phyloP scores from a whole-genome alignment of 257 asterid species.

The Gynochthodes officinalis region DNA sequence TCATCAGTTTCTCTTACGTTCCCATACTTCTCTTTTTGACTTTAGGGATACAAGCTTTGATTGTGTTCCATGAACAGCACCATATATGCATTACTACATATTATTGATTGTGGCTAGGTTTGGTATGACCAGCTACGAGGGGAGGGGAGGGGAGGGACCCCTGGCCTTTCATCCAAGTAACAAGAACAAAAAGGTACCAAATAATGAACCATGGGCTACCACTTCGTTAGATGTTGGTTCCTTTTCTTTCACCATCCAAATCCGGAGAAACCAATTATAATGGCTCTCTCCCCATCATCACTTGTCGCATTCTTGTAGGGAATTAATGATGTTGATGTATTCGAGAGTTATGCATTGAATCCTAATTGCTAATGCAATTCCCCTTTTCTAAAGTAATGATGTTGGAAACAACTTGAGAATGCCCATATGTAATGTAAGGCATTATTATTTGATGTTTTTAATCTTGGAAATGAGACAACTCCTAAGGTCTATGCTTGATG shows the following conservation, averaged over 20 bases:
- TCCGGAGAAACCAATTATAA: background rate
- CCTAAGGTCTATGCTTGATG: too few relatives aligned
- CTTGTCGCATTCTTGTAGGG: background rate
- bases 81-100: constrained; percentile 1
- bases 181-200: constrained; percentile 17
- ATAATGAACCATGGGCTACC: constrained; percentile 17
- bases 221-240: constrained; percentile 8
- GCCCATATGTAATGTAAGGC: background rate
- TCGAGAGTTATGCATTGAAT: constrained; percentile 22
- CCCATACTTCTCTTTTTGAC: constrained; percentile 21
- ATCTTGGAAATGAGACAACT: too few relatives aligned
- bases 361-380: constrained; percentile 18
- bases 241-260: constrained; percentile 5
- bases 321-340: constrained; percentile 17
- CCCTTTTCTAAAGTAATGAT: background rate
- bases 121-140: background rate
- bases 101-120: constrained; percentile 20
- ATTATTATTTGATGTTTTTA: too few relatives aligned
- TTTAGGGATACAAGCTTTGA: constrained; percentile 25
- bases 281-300: constrained; percentile 4
- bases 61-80: constrained; percentile 29
- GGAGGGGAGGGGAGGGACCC: constrained; percentile 10
- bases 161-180: constrained; percentile 3
- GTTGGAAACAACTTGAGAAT: background rate
- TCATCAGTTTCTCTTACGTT: background rate